These are phyloP conservation scores for Candida maris DNA, from an alignment of 805 yeast genomes.

Conservation along the genomic window DNA sequence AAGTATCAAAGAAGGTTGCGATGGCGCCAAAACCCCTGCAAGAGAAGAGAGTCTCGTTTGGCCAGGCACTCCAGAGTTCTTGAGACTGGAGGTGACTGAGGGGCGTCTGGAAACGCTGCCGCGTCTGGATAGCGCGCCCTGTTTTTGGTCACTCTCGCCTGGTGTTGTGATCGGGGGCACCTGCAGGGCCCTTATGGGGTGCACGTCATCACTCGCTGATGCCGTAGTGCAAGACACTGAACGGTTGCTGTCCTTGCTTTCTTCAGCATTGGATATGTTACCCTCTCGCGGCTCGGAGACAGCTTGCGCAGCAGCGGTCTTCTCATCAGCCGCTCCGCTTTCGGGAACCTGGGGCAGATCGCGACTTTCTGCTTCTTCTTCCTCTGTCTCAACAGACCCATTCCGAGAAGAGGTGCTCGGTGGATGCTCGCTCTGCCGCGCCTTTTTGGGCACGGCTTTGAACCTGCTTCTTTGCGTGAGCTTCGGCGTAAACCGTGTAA, in stretches of 20 bases:
- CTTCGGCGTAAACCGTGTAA: constrained; percentile 67
- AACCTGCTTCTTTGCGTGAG: constrained; percentile 29
- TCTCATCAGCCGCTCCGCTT: neutral
- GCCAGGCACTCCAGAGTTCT: neutral
- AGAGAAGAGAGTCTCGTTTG: constrained; percentile 2
- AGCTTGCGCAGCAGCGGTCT: no score
- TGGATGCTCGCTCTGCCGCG: no score
- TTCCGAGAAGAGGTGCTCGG: no score
- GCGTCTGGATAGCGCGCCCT: neutral
- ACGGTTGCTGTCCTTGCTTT: no score
- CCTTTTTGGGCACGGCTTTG: constrained; percentile 3
- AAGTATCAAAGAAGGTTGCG: neutral
- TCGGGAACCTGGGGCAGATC: neutral
- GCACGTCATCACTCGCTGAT: no score
- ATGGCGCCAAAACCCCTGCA: neutral
- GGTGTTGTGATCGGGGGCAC: no score
- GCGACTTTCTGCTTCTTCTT: neutral
- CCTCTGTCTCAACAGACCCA: neutral
- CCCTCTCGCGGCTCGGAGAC: no score
- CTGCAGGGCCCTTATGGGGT: no score
- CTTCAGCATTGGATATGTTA: no score
- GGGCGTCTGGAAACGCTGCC: neutral
- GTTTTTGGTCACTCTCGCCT: no score
- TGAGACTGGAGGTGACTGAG: neutral
- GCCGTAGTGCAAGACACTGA: no score